phyloP scores from a whole-genome alignment of 2,329 filamentous ascomycete species.

The Colletotrichum cuscutae region DNA sequence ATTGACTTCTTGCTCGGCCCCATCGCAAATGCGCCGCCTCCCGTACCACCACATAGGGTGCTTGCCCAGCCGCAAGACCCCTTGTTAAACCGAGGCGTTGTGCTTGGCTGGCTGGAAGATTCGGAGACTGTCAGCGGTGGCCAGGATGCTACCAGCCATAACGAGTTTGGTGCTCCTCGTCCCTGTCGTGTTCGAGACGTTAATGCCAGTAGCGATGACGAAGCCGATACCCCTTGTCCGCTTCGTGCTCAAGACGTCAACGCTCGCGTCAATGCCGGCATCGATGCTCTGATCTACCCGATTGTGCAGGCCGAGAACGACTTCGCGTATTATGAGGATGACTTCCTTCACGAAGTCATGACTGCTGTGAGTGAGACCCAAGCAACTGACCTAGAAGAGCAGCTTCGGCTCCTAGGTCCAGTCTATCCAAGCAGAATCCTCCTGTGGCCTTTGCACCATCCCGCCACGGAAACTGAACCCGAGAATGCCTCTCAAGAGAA shows the following conservation, averaged over 20 bases:
- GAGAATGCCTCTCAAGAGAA: not conserved
- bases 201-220: not conserved
- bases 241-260: not conserved
- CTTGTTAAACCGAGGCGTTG: not conserved
- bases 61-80: not conserved
- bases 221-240: not conserved
- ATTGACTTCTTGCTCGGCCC: conserved; percentile 9
- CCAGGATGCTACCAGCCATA: not conserved
- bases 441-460: conserved; percentile 9
- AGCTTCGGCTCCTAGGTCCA: not conserved
- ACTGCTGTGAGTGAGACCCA: not conserved
- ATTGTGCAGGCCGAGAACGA: not conserved
- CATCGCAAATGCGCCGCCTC: not conserved
- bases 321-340: no score
- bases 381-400: conserved; percentile 2
- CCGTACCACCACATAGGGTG: not conserved
- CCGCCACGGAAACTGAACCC: not conserved
- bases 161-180: not conserved
- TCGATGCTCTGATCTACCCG: not conserved
- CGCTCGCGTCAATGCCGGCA: not conserved
- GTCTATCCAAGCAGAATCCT: not conserved
- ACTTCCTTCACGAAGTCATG: not conserved
- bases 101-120: not conserved
- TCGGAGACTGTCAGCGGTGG: not conserved
- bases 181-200: not conserved